Conservation (phyloP, 345 rosid species). For the Sisymbrium altissimum region DNA sequence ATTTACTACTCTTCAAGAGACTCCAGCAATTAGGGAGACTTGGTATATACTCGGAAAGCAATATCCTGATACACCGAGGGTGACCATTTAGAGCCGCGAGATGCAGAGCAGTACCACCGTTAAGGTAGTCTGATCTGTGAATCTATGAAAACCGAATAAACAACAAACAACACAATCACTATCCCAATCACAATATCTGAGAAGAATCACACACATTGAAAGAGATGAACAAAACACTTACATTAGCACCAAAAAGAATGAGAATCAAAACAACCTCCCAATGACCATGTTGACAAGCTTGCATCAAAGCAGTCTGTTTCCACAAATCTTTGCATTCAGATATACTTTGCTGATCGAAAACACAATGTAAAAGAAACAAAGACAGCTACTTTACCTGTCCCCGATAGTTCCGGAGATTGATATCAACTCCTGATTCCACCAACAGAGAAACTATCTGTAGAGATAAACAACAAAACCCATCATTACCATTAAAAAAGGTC, state of each 20-base stretch:
- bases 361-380: background rate
- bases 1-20: conserved; percentile 38
- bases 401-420: conserved; percentile 92
- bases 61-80: conserved; percentile 76
- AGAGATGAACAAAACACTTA: conserved; percentile 35
- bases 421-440: conserved; percentile 97
- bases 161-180: background rate
- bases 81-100: conserved; percentile 94
- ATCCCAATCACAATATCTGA: conserved; percentile 10
- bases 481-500: conserved; percentile 7
- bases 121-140: conserved; percentile 86
- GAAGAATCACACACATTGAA: background rate
- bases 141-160: conserved; percentile 29
- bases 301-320: conserved; percentile 95
- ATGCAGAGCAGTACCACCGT: conserved; percentile 96
- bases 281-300: conserved; percentile 98
- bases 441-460: conserved; percentile 80
- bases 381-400: conserved; percentile 66
- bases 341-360: background rate
- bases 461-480: conserved; percentile 17
- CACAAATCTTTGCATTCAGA: background rate
- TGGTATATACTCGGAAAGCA: conserved; percentile 84
- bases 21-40: conserved; percentile 59
- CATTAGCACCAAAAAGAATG: conserved; percentile 87
- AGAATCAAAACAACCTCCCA: conserved; percentile 94